Evolutionary conservation across 768 basidiomycete genomes (phyloP), one percentile per base, ranked within the genome.

Genomic region (Hydnomerulius pinastri): DNA sequence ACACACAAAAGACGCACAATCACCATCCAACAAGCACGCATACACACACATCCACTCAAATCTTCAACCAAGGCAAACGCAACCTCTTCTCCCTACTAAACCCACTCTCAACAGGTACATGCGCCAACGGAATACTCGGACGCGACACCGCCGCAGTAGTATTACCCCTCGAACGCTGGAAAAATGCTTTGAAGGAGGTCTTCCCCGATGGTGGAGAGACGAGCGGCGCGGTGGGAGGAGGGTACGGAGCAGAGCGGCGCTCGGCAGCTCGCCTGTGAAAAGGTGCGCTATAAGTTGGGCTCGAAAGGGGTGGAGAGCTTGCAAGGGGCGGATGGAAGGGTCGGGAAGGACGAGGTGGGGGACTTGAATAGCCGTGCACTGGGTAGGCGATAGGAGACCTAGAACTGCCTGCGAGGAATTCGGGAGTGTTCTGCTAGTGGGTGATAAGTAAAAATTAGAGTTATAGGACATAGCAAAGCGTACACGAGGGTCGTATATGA

Each of bases 371-470:
- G 29, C 67, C 69, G 39, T 50, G 51, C 21, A 61, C 61, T 4
- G 69, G 66, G 24, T 65, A 67, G 23, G 53, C 67, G 33, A 71
- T 21, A 6, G 59, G 63, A 38, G 69, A 71, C 42, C 52, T 58
- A 11, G 69, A 69, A 36, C 63, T 58, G 6, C 67, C 69, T 20
- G 46, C 65, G 6, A 66, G 65, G 45, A 69, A 69, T 46, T 65
- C 65, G n/a, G 67, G 65, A 6, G 63, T 61, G 28, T 60, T 24
- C 32, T 60, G 33, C 58, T 65, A 47, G 15, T 32, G 4, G 36
- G 41, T 4, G 17, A 18, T 24, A 8, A 32, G 9, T 21, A 17
- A 11, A n/a, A 18, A 38, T n/a, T 4, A 45, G 20, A 29, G 18
- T 27, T 17, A 24, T 20, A 41, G 46, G 46, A 54, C 32, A 45